Evolutionary conservation across 2,329 filamentous ascomycete species (phyloP), one percentile per base, ranked within the genome.

Genomic region (Gnomoniopsis sp.): DNA sequence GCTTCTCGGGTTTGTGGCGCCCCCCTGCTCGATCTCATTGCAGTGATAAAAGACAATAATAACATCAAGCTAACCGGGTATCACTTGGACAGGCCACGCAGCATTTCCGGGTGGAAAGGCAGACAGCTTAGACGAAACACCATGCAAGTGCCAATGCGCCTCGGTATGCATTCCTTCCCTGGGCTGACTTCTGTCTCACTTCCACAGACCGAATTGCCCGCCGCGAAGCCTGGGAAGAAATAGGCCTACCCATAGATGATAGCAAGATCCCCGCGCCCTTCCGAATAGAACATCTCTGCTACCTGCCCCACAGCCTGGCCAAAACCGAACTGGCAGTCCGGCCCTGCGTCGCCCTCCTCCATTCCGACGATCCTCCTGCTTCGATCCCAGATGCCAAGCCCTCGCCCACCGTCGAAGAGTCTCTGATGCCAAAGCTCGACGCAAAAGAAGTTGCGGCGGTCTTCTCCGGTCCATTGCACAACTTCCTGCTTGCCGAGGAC

Each of bases 401-500:
- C 43, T 56, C 63, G 34, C 79, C 77, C 1, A 79, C 81, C 54
- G 86, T 85, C 2, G 89, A 89, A 68, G 86, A 88, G 65, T 83
- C 79, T 61, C 82, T 93, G 74, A 91, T 91, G 60, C 93, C 93
- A 0, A 83, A 86, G 43, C 80, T 97, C 12, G 91, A 97, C 74
- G 90, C 92, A 1, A 88, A 90, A 64, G 93, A 98, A 74, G 93
- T 98, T 2, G 93, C 92, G 2, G 93, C 92, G 48, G 91, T 98
- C 36, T 98, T 98, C 75, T 93, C 90, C 6, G 93, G 90, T 6
- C 89, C 91, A 0, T 91, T 98, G 66, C 85, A 88, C 71, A 90
- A 92, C 70, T 97, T 98, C 71, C 76, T 98, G 55, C 79, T 77
- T 49, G 71, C 77, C 34, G 72, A 74, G 53, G 88, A 90, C 71